Evolutionary conservation across 192 early-diverging fungal genomes (phyloP), one percentile per base, ranked within the genome.

Genomic region (Piromyces finnis): DNA sequence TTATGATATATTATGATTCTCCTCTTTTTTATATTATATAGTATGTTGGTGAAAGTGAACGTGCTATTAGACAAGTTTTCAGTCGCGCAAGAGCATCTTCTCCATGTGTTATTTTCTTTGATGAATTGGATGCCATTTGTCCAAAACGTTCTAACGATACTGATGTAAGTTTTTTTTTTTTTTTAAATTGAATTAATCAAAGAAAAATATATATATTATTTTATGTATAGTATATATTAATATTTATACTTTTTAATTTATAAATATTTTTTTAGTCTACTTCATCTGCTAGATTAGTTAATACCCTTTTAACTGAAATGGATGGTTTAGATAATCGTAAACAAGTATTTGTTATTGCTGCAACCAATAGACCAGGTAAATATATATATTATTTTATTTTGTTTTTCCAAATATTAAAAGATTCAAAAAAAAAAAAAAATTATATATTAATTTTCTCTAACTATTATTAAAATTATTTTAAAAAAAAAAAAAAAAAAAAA

Each of bases 41-140:
- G 88, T 99, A 98, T 82, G 97, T 99, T 4, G 97, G 97, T 78
- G 97, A 99, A 83, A 97, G 96, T 87, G 97, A 99, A 85, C 88
- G 96, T 29, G 95, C 94, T 9, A 92, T 99, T 26, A 92, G 97
- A 29, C 94, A 94, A 84, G 97, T 99, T 27, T 99, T 99, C 88
- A 89, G 93, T 29, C 89, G 97, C 29, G 97, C 97, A 12, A 91
- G 93, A 77, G 92, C 95, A 2, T 98, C 96, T 6, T 89, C 93
- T 17, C 96, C 98, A 18, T 99, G 98, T 82, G 93, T 99, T 5
- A 93, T 99, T 35, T 99, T 98, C 84, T 98, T 99, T 87, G 98
- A 99, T 82, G 96, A 99, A 85, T 86, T 99, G 28, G 98, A 99
- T 82, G 96, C 96, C 2, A 88, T 99, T 36, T 95, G 94, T 82